These are phyloP conservation scores for Seiridium cupressi DNA, from an alignment of 2,329 filamentous ascomycete genomes.

Conservation along the genomic window DNA sequence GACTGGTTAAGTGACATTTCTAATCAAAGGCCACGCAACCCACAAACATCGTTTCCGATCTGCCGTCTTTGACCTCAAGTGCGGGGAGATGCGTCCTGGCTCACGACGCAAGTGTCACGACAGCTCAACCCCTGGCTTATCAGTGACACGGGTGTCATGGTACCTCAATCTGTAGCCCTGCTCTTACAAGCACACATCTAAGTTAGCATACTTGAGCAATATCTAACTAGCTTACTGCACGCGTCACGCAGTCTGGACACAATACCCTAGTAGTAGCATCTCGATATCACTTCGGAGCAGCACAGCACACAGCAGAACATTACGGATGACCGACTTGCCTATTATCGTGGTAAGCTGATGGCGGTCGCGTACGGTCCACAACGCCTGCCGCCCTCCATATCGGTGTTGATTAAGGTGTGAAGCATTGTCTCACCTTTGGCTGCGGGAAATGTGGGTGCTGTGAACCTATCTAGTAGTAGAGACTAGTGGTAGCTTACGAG, in stretches of 20 bases:
- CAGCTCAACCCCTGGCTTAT: background rate
- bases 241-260: too few relatives aligned
- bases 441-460: too few relatives aligned
- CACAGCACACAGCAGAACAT: too few relatives aligned
- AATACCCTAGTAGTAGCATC: too few relatives aligned
- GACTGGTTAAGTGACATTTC: too few relatives aligned
- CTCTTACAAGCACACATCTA: background rate
- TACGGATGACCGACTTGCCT: too few relatives aligned
- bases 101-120: conserved; percentile 1
- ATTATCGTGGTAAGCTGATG: too few relatives aligned
- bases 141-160: background rate
- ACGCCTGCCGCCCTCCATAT: background rate
- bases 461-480: background rate
- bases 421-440: too few relatives aligned
- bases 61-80: background rate
- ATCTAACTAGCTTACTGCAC: background rate
- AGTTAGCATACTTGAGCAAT: background rate
- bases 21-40: background rate
- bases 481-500: background rate
- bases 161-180: background rate
- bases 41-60: background rate
- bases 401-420: background rate
- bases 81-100: background rate
- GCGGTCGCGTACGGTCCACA: background rate
- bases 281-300: too few relatives aligned